These are phyloP conservation scores for Pleurotus pulmonarius DNA, from an alignment of 768 basidiomycete species.

Conservation along the genomic window DNA sequence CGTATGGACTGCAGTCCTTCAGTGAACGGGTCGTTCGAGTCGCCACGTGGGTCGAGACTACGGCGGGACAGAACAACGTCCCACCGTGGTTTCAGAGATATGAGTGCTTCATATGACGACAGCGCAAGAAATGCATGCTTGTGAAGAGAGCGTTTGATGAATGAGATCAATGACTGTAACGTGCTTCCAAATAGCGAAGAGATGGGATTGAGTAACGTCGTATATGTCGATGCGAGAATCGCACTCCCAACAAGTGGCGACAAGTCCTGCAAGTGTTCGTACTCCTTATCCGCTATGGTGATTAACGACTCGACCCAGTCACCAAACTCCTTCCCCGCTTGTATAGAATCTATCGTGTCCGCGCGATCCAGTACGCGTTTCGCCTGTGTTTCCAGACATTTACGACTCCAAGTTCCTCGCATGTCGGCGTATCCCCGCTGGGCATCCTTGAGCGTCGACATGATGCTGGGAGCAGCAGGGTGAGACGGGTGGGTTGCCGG, in stretches of 20 bases:
- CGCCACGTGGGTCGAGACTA: constrained; percentile 32
- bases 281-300: constrained; percentile 69
- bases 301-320: constrained; percentile 67
- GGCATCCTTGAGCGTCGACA: constrained; percentile 66
- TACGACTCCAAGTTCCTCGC: constrained; percentile 75
- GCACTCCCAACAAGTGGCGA: constrained; percentile 52
- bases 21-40: constrained; percentile 63
- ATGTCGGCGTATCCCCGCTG: constrained; percentile 84
- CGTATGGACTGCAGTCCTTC: constrained; percentile 65
- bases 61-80: constrained; percentile 58
- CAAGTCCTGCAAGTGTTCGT: constrained; percentile 59
- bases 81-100: constrained; percentile 58
- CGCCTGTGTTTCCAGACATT: constrained; percentile 69
- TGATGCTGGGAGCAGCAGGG: constrained; percentile 64
- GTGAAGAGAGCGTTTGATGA: constrained; percentile 75
- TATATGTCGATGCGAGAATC: constrained; percentile 55
- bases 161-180: constrained; percentile 53
- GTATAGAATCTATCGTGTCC: constrained; percentile 62
- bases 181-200: constrained; percentile 63
- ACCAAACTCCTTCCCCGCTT: constrained; percentile 67
- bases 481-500: constrained; percentile 83
- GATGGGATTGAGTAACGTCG: constrained; percentile 60
- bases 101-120: constrained; percentile 59
- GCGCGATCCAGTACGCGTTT: constrained; percentile 68
- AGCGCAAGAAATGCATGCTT: constrained; percentile 80